Base-by-base conservation (phyloP, 257 asterid species). In the Galeopsis tetrahit region DNA sequence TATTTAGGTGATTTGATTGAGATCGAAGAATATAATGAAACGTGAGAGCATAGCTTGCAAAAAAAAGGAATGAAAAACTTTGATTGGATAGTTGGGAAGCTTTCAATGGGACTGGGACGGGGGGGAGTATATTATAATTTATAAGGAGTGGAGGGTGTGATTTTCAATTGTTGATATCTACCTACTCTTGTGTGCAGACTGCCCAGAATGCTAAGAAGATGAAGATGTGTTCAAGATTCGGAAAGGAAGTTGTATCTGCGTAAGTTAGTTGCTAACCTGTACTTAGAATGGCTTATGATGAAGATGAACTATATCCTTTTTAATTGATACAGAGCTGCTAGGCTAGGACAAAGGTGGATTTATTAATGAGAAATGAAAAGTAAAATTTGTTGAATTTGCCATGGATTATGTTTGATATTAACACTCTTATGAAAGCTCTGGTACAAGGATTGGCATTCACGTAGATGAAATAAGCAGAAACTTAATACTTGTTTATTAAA, bases 201-300 rank as follows among this genome's bases (percentile, higher is more conserved):
- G 84, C 97, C 49, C 89, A 86, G 72, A 83, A 91, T 83, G 91
- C 88, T 67, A 93, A 89, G 91, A 89, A 93, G 85, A 58, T 85
- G 68, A 93, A 93, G 86, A 73, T 90, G 64, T 89, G 78, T 43
- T 83, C 90, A 21, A 89, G 90, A 83, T 84, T 91, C 1, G 97
- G 98, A 80, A 93, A 93, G 85, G 94, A 91, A 83, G 93, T 93
- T 70, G 94, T 93, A 38, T 88, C 98, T 40, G 98, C 88, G 96
- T 91, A 89, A 88, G 98, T 90, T 65, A 44, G 69, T 74, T 51
- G 36, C 66, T 66, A 11, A 14, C 68, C 35, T 69, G 62, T 8
- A 39, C n/a, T 3, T 51, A 5, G 51, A 51, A 11, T 56, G 38
- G 63, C 31, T 49, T 34, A 7, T 66, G 62, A 42, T 21, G 0